Base-by-base conservation (phyloP, 495 filamentous ascomycete species). In the Penicilliopsis zonata region DNA sequence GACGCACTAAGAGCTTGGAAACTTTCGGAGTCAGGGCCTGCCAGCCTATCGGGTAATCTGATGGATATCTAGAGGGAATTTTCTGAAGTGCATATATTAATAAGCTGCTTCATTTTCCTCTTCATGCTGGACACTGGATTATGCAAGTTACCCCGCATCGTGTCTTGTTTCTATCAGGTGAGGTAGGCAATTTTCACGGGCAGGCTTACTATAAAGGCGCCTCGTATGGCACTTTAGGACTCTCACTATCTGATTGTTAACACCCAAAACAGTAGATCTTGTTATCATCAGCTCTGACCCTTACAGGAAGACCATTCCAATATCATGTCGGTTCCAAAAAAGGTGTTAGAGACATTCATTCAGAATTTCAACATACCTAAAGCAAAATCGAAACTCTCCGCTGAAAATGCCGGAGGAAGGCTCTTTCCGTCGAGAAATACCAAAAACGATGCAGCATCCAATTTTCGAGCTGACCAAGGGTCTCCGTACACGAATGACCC, bases 21-120 rank as follows among this genome's bases (percentile, higher is more conserved):
- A 28, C 23, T 35, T 14, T 35, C 33, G 6, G 33, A 35, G 18
- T 33, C 31, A 5, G 33, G 33, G 33, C 33, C 33, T 28, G 33
- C 33, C 21, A 35, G 24, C 4, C 33, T 28, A 28, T 35, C 24
- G 14, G 33, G 33, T 19, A 29, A 29, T 10, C 15, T 13, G 15
- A 18, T 28, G 23, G 33, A 9, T 26, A 24, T 22, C 31, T 33
- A 29, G 26, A 24, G 21, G 21, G 21, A 7, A 24, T 24, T 24
- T 24, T n/a, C 21, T 24, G 21, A 24, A 24, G 21, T 24, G 21
- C 21, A 24, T 24, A 7, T n/a, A 7, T 24, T 7, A 7, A 24
- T 7, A 24, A 24, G 7, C 6, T 24, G n/a, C 7, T 24, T 24
- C 21, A 24, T 24, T 24, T 7, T 24, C n/a, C 21, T 24, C 21